Base-by-base conservation (phyloP, 345 rosid species). In the Arabidopsis arenosa region DNA sequence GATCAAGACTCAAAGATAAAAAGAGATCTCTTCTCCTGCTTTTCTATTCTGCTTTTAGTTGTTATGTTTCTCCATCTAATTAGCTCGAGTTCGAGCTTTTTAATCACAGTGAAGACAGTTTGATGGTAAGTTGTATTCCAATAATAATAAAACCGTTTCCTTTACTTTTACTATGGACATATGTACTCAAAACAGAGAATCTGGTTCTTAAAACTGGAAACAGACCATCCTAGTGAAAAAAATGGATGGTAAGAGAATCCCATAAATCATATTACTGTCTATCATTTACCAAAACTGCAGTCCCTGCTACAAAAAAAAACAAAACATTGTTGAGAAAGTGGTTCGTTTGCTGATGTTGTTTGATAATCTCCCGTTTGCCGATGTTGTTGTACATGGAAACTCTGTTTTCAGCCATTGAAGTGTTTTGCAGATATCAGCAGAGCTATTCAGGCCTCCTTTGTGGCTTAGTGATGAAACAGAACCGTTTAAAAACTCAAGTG, bases 1-100 rank as follows among this genome's bases (percentile, higher is more conserved):
- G 85, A 66, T 48, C 57, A 41, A 80, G 53, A 72, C 83, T 6
- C 75, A 70, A 57, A 65, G 56, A 53, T 84, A 75, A 80, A 62
- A 55, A 26, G 12, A 44, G 17, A 30, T 28, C 59, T 63, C 68
- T 49, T 44, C 53, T 60, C 74, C 21, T 40, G 68, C 56, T 68
- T 61, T 69, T 62, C 28, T 12, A 0, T 69, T 44, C 58, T 69
- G 58, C 63, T 72, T 48, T 33, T 17, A 53, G 51, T 49, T 48
- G 66, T 66, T 68, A 12, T 69, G 63, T 56, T 62, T 30, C 17
- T 36, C 13, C 56, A 18, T 51, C 60, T 18, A 8, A 7, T 7
- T 48, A 33, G 57, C 70, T 65, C 7, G 9, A 5, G 28, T 17
- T 65, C 2, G 4, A 51, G 61, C 39, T 53, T 68, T 28, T 26